Evolutionary conservation across 768 basidiomycete species (phyloP).

Genomic region (Tremella yokohamensis): DNA sequence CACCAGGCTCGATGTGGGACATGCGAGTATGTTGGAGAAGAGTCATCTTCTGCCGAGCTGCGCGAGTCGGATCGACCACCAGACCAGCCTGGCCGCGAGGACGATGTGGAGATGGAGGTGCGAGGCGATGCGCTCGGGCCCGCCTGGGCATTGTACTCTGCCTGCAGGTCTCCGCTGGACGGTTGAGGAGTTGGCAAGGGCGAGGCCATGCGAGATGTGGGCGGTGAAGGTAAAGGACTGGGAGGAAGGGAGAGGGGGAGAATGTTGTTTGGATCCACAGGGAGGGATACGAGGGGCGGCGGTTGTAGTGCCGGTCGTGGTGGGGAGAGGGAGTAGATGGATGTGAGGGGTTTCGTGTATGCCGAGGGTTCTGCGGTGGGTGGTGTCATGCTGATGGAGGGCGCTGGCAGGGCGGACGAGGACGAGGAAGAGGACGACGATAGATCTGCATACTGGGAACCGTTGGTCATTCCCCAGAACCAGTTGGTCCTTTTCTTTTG

Average conservation of each 20-base stretch:
- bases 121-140: constrained; percentile 19
- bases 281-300: constrained; percentile 19
- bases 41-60: constrained; percentile 27
- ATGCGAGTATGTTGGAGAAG: constrained; percentile 4
- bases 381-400: constrained; percentile 28
- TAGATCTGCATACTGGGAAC: not conserved
- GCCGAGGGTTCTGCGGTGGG: constrained; percentile 9
- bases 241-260: constrained; percentile 30
- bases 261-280: constrained; percentile 32
- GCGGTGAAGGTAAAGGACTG: constrained; percentile 24
- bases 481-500: constrained; percentile 10
- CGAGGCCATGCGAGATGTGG: constrained; percentile 14
- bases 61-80: constrained; percentile 21
- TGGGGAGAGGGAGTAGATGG: constrained; percentile 14
- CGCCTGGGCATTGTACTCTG: constrained; percentile 14
- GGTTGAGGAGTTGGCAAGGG: constrained; percentile 24
- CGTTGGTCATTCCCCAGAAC: constrained; percentile 21
- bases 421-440: not conserved
- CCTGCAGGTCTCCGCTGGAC: constrained; percentile 16
- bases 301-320: constrained; percentile 13
- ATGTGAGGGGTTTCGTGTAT: not conserved
- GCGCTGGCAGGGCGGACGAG: constrained; percentile 2
- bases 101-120: constrained; percentile 26
- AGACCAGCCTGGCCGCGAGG: constrained; percentile 19
- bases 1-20: constrained; percentile 20